A percentile compares a stretch with the other conserved stretches of the same genome.
Evolutionary conservation across 2,329 filamentous ascomycete genomes (phyloP).

Genomic region (Botryosphaeria agaves): DNA sequence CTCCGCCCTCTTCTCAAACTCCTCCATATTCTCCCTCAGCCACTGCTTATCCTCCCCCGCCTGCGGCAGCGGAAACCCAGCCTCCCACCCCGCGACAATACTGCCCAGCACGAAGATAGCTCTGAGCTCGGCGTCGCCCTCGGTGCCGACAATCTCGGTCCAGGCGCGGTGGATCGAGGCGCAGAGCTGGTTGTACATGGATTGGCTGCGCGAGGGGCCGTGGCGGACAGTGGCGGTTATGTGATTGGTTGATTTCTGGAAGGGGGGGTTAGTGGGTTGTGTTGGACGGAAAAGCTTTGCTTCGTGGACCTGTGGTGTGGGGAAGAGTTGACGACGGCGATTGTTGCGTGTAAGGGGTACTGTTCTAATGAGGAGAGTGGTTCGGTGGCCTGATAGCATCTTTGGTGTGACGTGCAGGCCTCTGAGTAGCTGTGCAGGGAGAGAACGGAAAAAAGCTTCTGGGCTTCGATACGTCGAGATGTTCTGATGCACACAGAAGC

Average conservation of each 20-base stretch:
- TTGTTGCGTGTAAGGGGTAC: no score
- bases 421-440: no score
- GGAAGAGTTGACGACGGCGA: no score
- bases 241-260: slow-evolving; percentile 9
- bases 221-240: slow-evolving; percentile 17
- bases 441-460: no score
- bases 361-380: no score
- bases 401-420: no score
- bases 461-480: no score
- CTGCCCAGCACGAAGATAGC: slow-evolving; percentile 10
- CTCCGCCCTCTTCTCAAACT: slow-evolving; percentile 14
- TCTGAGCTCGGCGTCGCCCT: slow-evolving; percentile 8
- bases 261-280: background rate
- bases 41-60: slow-evolving; percentile 15
- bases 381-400: no score
- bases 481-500: no score
- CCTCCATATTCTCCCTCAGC: slow-evolving; percentile 14
- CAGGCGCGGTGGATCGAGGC: slow-evolving; percentile 10
- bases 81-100: slow-evolving; percentile 14
- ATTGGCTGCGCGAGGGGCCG: slow-evolving; percentile 13
- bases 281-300: background rate
- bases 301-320: no score
- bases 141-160: slow-evolving; percentile 10
- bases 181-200: slow-evolving; percentile 12
- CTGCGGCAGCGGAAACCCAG: slow-evolving; percentile 12